Conservation (phyloP, 31 red algal genomes). For the Odonthalia washingtoniensis region DNA sequence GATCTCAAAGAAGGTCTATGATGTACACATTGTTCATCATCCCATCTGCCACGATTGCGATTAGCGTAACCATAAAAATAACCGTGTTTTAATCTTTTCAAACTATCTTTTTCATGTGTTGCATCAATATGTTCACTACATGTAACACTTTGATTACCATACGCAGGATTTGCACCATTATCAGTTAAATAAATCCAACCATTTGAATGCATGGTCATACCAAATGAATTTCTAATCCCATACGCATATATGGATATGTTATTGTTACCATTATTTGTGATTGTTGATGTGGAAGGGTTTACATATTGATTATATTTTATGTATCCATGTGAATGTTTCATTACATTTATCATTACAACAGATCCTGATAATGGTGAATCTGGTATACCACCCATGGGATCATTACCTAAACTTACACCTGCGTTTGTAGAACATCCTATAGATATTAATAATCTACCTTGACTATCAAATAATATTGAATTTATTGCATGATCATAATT, state of each 20-base stretch:
- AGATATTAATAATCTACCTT: constrained; percentile 66
- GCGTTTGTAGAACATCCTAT: constrained; percentile 74
- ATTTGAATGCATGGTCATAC: constrained; percentile 61
- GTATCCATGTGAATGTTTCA: constrained; percentile 52
- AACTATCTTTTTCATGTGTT: constrained; percentile 52
- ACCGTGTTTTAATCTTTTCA: constrained; percentile 44
- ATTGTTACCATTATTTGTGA: constrained; percentile 35
- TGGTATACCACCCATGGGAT: constrained; percentile 74
- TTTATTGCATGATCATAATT: constrained; percentile 88
- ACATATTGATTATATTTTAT: constrained; percentile 60
- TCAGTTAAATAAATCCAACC: constrained; percentile 72
- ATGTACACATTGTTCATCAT: constrained; percentile 68
- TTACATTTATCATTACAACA: constrained; percentile 46
- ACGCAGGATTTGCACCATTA: constrained; percentile 75
- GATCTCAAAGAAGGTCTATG: constrained; percentile 37
- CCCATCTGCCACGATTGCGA: constrained; percentile 66
- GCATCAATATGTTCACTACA: constrained; percentile 46
- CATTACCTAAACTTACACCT: constrained; percentile 57
- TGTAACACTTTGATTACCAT: constrained; percentile 52
- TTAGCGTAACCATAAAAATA: constrained; percentile 80
- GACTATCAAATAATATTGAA: constrained; percentile 61
- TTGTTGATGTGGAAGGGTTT: constrained; percentile 52
- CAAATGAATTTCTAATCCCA: constrained; percentile 75
- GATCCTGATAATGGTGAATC: constrained; percentile 80
- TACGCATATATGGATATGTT: constrained; percentile 53